Evolutionary conservation across 2,329 filamentous ascomycete genomes (phyloP), one percentile per base, ranked within the genome.

Genomic region (Aspergillus pseudonomiae): DNA sequence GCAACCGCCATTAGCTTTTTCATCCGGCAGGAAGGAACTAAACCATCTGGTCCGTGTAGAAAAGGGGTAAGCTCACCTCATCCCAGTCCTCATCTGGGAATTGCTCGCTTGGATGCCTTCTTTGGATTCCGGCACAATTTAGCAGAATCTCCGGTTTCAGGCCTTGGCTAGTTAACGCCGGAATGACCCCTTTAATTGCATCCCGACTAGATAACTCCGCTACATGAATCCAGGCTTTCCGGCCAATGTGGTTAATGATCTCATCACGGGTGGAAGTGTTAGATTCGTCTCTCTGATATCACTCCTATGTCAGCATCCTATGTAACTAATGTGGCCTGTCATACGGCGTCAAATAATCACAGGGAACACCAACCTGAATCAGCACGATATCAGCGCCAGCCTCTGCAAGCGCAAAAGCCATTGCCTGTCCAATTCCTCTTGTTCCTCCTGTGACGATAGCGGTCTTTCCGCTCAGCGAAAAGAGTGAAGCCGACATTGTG

Each of bases 51-150:
- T 50, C 39, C 26, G n/a, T 36, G 48, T 34, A 28, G 58, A 61
- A 48, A 54, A 39, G 26, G 58, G 48, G 48, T 36, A 46, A 45
- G 56, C 73, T 57, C 62, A 86, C 86, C 72, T 90, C 87, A 73
- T 90, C 85, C 85, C 92, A 96, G 80, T 95, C 91, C 52, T 82
- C 79, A 74, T 91, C 87, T 0, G 92, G 92, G 74, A 96, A 96
- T 63, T 85, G 78, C 70, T 93, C 87, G 50, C 89, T 88, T 0
- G 91, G 87, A 77, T 95, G 91, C 16, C 93, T 85, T 66, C 88
- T 85, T 78, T 96, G 93, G 74, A 96, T 94, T 30, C 93, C 93
- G 21, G 91, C 93, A 79, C 91, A 94, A 81, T 94, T 96, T 70
- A 96, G 81, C 9, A 96, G 86, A 73, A 96, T 91, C 73, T 91